phyloP scores from a whole-genome alignment of 2,329 filamentous ascomycete genomes.

The Fusarium equiseti region DNA sequence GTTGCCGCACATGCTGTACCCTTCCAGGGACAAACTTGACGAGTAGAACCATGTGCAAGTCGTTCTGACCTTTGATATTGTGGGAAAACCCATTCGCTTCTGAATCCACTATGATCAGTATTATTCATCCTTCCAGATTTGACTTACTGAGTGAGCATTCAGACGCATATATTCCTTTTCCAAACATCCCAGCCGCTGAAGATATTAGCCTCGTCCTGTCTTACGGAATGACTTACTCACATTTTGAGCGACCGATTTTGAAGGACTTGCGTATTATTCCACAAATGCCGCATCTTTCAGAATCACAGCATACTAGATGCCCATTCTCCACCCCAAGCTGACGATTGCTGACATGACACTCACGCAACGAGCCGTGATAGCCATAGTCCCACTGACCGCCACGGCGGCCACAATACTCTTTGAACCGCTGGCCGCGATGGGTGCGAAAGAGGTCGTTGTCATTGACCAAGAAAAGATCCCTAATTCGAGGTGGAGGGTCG shows the following conservation, averaged over 20 bases:
- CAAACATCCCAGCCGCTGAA: neutral
- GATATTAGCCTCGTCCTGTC: no score
- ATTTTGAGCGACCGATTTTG: neutral
- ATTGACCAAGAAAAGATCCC: no score
- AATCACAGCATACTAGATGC: neutral
- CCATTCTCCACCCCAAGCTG: fast-evolving
- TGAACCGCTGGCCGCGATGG: no score
- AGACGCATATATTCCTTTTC: neutral
- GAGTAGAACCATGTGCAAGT: neutral
- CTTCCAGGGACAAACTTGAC: neutral
- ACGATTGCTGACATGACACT: neutral
- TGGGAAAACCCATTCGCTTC: slow-evolving; percentile 8
- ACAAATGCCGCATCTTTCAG: neutral
- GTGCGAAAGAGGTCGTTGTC: no score
- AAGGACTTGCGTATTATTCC: neutral
- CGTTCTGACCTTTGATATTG: neutral
- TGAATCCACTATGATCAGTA: neutral
- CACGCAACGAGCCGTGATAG: neutral
- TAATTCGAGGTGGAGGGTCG: no score
- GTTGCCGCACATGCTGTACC: neutral
- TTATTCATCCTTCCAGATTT: neutral
- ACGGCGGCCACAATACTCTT: no score
- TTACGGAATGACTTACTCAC: no score
- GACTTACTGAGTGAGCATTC: neutral
- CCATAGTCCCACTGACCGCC: no score